phyloP scores from a whole-genome alignment of 1,284 basidiomycete species.

The Ustilago vetiveriae region DNA sequence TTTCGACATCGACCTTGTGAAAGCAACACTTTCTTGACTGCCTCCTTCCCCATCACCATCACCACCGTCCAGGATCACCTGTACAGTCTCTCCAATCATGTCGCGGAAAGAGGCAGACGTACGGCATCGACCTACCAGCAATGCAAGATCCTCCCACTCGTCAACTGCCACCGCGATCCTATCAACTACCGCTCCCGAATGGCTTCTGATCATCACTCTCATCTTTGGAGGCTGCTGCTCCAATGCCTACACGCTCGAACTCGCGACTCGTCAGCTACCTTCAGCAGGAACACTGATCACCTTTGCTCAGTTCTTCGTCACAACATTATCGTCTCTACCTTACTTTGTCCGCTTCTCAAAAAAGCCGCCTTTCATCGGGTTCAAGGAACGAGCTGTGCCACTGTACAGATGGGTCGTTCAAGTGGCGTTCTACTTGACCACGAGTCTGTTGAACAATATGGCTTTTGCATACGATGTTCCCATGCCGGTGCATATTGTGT shows the following conservation, averaged over 20 bases:
- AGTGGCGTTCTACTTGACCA: conserved; percentile 81
- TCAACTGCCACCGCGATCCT: conserved; percentile 10
- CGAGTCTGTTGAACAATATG: conserved; percentile 87
- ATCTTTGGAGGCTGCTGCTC: conserved; percentile 66
- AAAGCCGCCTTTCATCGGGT: conserved; percentile 1
- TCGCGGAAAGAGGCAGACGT: no score
- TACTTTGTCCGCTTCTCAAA: conserved; percentile 36
- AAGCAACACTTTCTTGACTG: background rate
- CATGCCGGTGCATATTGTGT: conserved; percentile 93
- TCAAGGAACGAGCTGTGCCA: conserved; percentile 71
- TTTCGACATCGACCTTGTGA: background rate
- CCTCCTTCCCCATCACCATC: background rate
- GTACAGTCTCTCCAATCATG: no score
- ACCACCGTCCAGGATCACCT: no score
- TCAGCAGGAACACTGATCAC: conserved; percentile 61
- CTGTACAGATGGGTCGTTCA: conserved; percentile 80
- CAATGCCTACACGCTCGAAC: conserved; percentile 63
- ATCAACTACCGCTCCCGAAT: conserved; percentile 37
- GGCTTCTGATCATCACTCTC: conserved; percentile 57
- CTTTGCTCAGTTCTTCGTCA: conserved; percentile 60
- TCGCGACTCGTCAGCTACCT: conserved; percentile 55
- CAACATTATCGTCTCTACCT: conserved; percentile 51
- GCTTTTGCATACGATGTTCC: conserved; percentile 86
- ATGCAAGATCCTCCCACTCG: background rate
- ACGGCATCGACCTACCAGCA: conserved; percentile 13